Conservation (phyloP, 768 basidiomycete species). For the Panus rudis region DNA sequence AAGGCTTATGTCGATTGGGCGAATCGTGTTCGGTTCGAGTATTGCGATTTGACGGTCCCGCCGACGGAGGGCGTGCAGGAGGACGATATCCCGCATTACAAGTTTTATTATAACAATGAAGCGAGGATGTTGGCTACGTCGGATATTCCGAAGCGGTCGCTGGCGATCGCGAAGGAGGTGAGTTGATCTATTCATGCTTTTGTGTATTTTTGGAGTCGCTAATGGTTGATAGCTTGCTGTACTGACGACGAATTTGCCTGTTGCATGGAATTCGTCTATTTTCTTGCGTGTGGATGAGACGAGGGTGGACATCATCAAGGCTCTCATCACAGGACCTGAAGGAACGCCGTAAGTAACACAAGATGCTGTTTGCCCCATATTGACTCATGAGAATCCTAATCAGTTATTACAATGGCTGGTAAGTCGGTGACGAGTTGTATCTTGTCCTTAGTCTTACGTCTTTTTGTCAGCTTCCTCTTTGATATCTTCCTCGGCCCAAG, state of each 20-base stretch:
- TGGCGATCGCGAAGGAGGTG: conserved; percentile 90
- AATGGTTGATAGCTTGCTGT: conserved; percentile 67
- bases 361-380: background rate
- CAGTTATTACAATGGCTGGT: conserved; percentile 92
- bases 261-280: conserved; percentile 91
- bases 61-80: conserved; percentile 29
- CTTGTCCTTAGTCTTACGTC: conserved; percentile 11
- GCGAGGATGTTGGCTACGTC: conserved; percentile 78
- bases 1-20: conserved; percentile 84
- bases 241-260: conserved; percentile 88
- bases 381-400: conserved; percentile 2
- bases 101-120: conserved; percentile 77
- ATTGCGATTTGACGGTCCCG: conserved; percentile 74
- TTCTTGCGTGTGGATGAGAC: conserved; percentile 91
- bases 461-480: conserved; percentile 53
- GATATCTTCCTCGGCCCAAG: conserved; percentile 89
- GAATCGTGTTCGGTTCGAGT: conserved; percentile 76
- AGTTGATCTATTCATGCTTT: background rate
- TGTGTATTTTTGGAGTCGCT: conserved; percentile 5
- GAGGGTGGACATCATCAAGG: conserved; percentile 87
- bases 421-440: too few species aligned
- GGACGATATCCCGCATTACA: conserved; percentile 64
- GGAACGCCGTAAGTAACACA: conserved; percentile 71
- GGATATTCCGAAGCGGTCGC: conserved; percentile 83
- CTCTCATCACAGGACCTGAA: conserved; percentile 87